Conservation (phyloP, 73 alveolate species). For the Loxodes magnus region DNA sequence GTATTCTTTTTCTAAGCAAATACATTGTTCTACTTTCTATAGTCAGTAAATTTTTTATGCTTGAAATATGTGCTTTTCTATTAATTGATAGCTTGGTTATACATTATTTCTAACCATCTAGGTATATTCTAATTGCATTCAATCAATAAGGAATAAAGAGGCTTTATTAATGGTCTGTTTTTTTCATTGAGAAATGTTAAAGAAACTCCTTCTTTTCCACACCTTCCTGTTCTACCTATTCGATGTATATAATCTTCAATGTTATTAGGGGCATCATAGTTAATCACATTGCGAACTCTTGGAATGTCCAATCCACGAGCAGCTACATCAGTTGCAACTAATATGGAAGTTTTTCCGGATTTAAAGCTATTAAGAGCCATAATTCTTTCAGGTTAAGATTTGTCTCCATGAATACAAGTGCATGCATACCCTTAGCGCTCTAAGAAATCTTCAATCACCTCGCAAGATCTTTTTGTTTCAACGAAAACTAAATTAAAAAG, state of each 20-base stretch:
- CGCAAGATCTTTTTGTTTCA: constrained; percentile 79
- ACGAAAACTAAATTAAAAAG: no score
- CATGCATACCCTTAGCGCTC: constrained; percentile 59
- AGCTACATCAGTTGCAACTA: constrained; percentile 73
- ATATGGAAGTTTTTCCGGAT: constrained; percentile 71
- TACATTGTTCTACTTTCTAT: no score
- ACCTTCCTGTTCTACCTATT: constrained; percentile 90
- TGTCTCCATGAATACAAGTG: constrained; percentile 81
- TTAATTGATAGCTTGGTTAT: no score
- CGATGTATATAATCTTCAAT: constrained; percentile 72
- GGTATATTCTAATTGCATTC: no score
- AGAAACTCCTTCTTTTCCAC: constrained; percentile 82
- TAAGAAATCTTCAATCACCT: constrained; percentile 53
- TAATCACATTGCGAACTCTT: constrained; percentile 60
- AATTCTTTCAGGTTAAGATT: constrained; percentile 74
- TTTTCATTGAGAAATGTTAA: no score
- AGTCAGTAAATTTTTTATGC: no score
- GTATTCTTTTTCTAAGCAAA: no score
- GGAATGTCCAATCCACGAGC: constrained; percentile 82
- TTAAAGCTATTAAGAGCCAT: constrained; percentile 72
- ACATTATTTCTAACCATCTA: no score
- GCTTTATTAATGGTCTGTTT: no score
- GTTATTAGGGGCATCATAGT: constrained; percentile 64
- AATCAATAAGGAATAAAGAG: no score
- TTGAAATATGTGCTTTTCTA: no score